Conservation (phyloP, 805 yeast genomes). For the Monosporozyma yasuniensis region DNA sequence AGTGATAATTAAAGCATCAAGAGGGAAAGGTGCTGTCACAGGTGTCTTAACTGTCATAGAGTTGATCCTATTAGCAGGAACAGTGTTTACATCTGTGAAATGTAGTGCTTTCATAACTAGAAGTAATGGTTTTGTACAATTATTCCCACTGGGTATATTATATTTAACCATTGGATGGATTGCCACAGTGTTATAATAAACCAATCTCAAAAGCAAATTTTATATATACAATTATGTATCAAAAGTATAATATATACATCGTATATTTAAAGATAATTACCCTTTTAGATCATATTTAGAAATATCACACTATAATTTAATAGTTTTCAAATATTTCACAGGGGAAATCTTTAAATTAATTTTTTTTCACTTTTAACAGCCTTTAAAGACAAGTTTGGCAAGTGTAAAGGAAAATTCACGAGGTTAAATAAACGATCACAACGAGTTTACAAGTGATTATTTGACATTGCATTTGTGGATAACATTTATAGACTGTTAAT, state of each 20-base stretch:
- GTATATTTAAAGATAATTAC: background rate
- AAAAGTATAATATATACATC: too few relatives aligned
- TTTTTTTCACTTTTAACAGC: too few relatives aligned
- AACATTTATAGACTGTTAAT: too few relatives aligned
- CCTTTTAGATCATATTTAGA: background rate
- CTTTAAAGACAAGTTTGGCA: background rate
- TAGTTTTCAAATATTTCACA: background rate
- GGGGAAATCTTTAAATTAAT: too few relatives aligned
- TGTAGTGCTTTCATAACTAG: conserved; percentile 17
- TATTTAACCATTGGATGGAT: conserved; percentile 22
- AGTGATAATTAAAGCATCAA: conserved; percentile 11
- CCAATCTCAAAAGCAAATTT: background rate
- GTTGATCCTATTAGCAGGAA: conserved; percentile 10
- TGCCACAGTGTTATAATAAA: background rate
- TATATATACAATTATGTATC: background rate
- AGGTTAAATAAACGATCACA: too few relatives aligned
- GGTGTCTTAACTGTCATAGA: conserved; percentile 9
- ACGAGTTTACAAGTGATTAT: too few relatives aligned
- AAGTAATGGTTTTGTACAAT: conserved; percentile 16
- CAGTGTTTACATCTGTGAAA: background rate
- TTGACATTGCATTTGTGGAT: too few relatives aligned
- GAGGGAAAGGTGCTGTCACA: background rate
- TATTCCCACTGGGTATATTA: conserved; percentile 23
- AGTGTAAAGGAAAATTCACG: too few relatives aligned
- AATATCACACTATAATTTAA: background rate